Conservation (phyloP, 495 filamentous ascomycete genomes). For the Xylaria flabelliformis region DNA sequence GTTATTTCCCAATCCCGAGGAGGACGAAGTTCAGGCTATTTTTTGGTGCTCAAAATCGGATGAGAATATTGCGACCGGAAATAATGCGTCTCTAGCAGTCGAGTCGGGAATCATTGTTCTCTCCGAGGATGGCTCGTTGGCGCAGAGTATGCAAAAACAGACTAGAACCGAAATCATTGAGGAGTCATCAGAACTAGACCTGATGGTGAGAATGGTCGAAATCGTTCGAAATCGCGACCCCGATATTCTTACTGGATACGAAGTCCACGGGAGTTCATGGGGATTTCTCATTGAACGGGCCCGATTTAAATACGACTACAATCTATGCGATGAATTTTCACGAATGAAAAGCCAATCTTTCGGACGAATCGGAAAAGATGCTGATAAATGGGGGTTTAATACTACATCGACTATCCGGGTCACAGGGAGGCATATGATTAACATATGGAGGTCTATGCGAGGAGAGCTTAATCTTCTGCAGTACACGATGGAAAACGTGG, state of each 20-base stretch:
- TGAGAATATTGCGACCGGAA: conserved; percentile 60
- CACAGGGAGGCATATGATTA: conserved; percentile 94
- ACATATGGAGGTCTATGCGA: conserved; percentile 96
- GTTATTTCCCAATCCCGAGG: conserved; percentile 82
- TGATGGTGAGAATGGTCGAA: conserved; percentile 82
- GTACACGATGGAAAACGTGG: conserved; percentile 97
- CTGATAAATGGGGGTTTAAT: conserved; percentile 90
- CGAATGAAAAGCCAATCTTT: conserved; percentile 82
- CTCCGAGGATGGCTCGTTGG: conserved; percentile 62
- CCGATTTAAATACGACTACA: conserved; percentile 82
- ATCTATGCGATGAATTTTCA: conserved; percentile 89
- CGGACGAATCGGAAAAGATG: conserved; percentile 82
- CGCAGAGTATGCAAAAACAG: conserved; percentile 55
- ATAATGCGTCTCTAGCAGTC: conserved; percentile 29
- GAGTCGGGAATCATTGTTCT: conserved; percentile 68
- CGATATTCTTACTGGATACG: conserved; percentile 93
- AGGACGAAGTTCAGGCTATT: conserved; percentile 87
- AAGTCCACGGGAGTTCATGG: conserved; percentile 93
- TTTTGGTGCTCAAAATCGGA: conserved; percentile 91
- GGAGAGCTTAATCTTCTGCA: conserved; percentile 87
- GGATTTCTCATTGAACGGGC: conserved; percentile 94
- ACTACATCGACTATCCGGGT: conserved; percentile 85
- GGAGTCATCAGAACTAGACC: conserved; percentile 80
- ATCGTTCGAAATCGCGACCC: conserved; percentile 86
- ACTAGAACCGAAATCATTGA: conserved; percentile 67